Percentiles rank a stretch among this genome's conserved stretches.
phyloP scores from a whole-genome alignment of 2,329 filamentous ascomycete species.

The Alternaria gaisen region DNA sequence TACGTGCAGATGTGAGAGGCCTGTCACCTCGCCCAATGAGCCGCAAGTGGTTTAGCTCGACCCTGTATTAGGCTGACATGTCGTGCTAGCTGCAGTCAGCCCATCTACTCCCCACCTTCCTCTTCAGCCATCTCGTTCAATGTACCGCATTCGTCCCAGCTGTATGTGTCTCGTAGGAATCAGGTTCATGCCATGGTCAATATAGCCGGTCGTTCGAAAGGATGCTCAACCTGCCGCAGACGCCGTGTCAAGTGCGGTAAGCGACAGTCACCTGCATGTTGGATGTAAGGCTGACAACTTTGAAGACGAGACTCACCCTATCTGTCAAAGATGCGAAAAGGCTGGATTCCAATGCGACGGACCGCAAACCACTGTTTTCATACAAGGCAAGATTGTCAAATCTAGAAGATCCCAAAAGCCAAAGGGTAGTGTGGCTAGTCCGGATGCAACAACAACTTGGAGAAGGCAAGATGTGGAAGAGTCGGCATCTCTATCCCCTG shows the following conservation, averaged over 20 bases:
- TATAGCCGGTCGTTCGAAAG: slow-evolving; percentile 43
- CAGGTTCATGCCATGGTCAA: slow-evolving; percentile 37
- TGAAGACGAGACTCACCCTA: slow-evolving; percentile 38
- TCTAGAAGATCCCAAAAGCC: slow-evolving; percentile 31
- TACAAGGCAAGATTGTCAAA: slow-evolving; percentile 38
- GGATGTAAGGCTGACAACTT: slow-evolving; percentile 11
- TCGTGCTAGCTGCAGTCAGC: neutral
- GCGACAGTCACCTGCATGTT: slow-evolving; percentile 8
- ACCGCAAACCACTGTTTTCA: slow-evolving; percentile 32
- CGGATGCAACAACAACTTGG: neutral
- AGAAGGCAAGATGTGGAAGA: slow-evolving; percentile 6
- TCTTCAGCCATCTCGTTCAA: slow-evolving; percentile 11
- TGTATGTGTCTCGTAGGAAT: neutral
- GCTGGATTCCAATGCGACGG: slow-evolving; percentile 37
- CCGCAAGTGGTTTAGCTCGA: slow-evolving; percentile 35
- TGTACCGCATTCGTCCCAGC: neutral
- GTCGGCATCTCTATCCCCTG: neutral
- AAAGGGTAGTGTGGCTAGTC: neutral
- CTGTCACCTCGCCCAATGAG: slow-evolving; percentile 31
- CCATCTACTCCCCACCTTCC: neutral
- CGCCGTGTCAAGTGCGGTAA: slow-evolving; percentile 45
- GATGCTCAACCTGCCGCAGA: slow-evolving; percentile 42
- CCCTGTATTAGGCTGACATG: neutral
- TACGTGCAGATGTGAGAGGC: neutral
- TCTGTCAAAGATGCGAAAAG: slow-evolving; percentile 38